Evolutionary conservation across 805 yeast species (phyloP).

Genomic region (Ogataea henricii): DNA sequence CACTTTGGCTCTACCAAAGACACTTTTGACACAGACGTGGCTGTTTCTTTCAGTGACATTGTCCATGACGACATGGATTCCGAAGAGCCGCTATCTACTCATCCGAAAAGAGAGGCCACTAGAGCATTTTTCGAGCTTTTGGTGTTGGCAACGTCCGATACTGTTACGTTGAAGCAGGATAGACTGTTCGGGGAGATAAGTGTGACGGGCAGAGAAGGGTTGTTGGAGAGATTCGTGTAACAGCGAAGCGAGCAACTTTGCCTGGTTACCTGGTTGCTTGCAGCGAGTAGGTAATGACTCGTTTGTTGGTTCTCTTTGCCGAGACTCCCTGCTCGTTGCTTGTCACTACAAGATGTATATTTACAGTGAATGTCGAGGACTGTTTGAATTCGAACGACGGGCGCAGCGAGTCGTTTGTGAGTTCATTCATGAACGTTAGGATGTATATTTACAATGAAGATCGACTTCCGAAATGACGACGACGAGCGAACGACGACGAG

Average conservation of each 20-base stretch:
- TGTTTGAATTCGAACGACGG: too few relatives aligned
- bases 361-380: too few relatives aligned
- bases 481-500: too few relatives aligned
- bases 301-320: too few relatives aligned
- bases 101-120: constrained; percentile 60
- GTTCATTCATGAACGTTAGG: too few relatives aligned
- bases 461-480: too few relatives aligned
- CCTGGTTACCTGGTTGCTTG: too few relatives aligned
- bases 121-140: constrained; percentile 79
- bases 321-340: too few relatives aligned
- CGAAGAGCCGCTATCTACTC: constrained; percentile 37
- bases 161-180: constrained; percentile 63
- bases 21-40: constrained; percentile 3
- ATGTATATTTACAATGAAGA: too few relatives aligned
- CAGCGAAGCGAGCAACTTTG: constrained; percentile 16
- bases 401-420: not conserved
- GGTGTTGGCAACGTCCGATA: constrained; percentile 77
- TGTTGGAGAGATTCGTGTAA: constrained; percentile 24
- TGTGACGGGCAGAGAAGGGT: constrained; percentile 35
- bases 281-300: too few relatives aligned
- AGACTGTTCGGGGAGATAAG: constrained; percentile 59
- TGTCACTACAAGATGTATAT: too few relatives aligned
- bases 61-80: constrained; percentile 40
- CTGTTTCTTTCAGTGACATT: constrained; percentile 40
- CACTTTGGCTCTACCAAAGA: constrained; percentile 26